Evolutionary conservation across 2,329 filamentous ascomycete genomes (phyloP), one percentile per base, ranked within the genome.

Genomic region (Microsporum audouinii): DNA sequence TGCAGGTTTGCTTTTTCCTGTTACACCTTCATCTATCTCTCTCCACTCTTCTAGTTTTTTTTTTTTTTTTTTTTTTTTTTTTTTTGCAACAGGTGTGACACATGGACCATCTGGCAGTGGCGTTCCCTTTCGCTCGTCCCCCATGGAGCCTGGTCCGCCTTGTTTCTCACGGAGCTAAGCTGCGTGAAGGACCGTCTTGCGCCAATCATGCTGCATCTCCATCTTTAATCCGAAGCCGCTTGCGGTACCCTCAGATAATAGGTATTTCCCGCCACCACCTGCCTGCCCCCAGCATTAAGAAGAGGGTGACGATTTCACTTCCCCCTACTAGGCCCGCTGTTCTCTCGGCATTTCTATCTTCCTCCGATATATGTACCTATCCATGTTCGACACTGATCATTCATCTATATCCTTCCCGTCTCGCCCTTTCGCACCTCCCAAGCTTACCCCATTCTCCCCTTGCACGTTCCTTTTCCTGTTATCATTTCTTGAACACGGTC

Each of bases 81-180:
- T 12, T 29, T 57, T 57, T 57, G 55, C 55, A 57, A 23, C 55
- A 56, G 34, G 34, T 34, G 31, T 31, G 55, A 57, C 55, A 34
- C 55, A 57, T 57, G 55, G 55, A 57, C 55, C 55, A 57, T 41
- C 55, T 57, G 55, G 55, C 55, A 57, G 55, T 57, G 55, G 55
- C 55, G 55, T 39, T 39, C 55, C 55, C 17, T 39, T 53, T 38
- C 34, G 31, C 55, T 57, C 38, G 38, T 57, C 55, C 53, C 39
- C 33, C 55, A 38, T 57, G 17, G 55, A 38, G 55, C 55, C 55
- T 57, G 55, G 55, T 57, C 38, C 55, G 55, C 55, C 55, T 57
- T 57, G 55, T 57, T 57, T 41, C 34, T 23, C 12, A 57, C 27
- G 55, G 55, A 57, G 55, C 55, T 57, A 57, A 38, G 55, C 33